Evolutionary conservation across 208 protist species (phyloP), one percentile per base, ranked within the genome.

Genomic region (Leptomonas pyrrhocoris): DNA sequence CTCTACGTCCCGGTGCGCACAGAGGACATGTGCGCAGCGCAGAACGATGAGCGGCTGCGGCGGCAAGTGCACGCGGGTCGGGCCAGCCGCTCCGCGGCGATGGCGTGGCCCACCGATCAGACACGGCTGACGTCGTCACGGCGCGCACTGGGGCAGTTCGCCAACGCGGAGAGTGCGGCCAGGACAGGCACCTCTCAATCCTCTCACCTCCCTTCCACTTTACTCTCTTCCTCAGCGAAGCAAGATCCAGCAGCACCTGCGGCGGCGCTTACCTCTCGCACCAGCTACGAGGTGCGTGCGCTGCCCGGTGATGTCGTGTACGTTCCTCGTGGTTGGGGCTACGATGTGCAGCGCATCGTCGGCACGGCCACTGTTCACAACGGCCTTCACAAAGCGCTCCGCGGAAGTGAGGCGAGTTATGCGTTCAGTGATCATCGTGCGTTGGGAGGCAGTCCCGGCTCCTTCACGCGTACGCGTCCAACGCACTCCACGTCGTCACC

Each of bases 271-370:
- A 6, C 34, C 13, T 69, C 60, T 11, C 30, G 56, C 30, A 50
- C 63, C 9, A 64, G 72, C 25, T 89, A 91, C 65, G 79, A 92
- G 49, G 81, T 95, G 62, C 84, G 87, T 34, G 90, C 84, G 23
- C 56, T 95, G 50, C 90, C 90, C 19, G 90, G 90, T 5, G 90
- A 95, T 74, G 90, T 90, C 21, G 70, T 95, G 27, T 95, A 83
- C 76, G 80, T 95, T 21, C 90, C 90, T 4, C 78, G 81, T 4
- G 81, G 85, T 0, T 95, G 85, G 80, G 80, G 72, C 34, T 89
- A 88, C 46, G 42, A 59, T 25, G 78, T 92, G 38, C 69, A 83
- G 62, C 90, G 87, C 57, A 84, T 93, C 48, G 18, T 87, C 42
- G 86, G 86, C 30, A 77, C 74, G 0, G 84, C 84, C 11, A 60